A percentile compares a stretch with the other conserved stretches of the same genome.
These are phyloP conservation scores for Combretum micranthum DNA, from an alignment of 345 rosid species.

Conservation along the genomic window DNA sequence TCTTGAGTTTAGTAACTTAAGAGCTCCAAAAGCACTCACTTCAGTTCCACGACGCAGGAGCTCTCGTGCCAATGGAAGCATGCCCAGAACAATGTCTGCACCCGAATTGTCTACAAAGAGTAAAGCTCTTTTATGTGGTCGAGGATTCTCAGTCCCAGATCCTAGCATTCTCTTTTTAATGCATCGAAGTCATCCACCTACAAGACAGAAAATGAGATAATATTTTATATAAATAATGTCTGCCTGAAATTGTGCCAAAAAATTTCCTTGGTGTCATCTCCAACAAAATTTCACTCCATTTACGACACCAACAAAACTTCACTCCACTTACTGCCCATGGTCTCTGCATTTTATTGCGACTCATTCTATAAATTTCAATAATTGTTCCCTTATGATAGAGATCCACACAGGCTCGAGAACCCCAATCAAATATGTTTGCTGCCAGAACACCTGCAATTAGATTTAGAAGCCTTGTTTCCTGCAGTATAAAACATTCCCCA, in stretches of 20 bases:
- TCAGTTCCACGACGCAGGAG: slow-evolving; percentile 94
- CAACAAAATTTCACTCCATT: slow-evolving; percentile 13
- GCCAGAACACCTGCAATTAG: slow-evolving; percentile 96
- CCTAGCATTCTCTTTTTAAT: slow-evolving; percentile 86
- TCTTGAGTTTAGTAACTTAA: slow-evolving; percentile 4
- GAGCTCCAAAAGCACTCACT: slow-evolving; percentile 28
- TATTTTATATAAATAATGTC: no score
- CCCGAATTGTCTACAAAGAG: slow-evolving; percentile 98
- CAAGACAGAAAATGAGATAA: slow-evolving; percentile 1
- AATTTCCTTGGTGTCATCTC: no score
- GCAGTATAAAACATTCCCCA: slow-evolving; percentile 15
- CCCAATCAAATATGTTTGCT: slow-evolving; percentile 99
- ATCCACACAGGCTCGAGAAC: slow-evolving; percentile 98
- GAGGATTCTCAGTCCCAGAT: slow-evolving; percentile 49
- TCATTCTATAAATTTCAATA: slow-evolving; percentile 97
- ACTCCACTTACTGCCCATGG: slow-evolving; percentile 79
- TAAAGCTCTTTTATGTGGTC: slow-evolving; percentile 80
- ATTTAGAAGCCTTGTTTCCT: slow-evolving; percentile 88
- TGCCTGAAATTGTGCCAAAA: no score
- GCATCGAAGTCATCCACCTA: slow-evolving; percentile 96
- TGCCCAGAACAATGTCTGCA: slow-evolving; percentile 87
- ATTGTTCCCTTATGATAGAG: slow-evolving; percentile 97
- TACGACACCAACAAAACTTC: no score
- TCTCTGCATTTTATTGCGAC: slow-evolving; percentile 96
- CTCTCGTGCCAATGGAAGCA: slow-evolving; percentile 98